phyloP scores from a whole-genome alignment of 257 asterid species.

The Orobanche coerulescens region DNA sequence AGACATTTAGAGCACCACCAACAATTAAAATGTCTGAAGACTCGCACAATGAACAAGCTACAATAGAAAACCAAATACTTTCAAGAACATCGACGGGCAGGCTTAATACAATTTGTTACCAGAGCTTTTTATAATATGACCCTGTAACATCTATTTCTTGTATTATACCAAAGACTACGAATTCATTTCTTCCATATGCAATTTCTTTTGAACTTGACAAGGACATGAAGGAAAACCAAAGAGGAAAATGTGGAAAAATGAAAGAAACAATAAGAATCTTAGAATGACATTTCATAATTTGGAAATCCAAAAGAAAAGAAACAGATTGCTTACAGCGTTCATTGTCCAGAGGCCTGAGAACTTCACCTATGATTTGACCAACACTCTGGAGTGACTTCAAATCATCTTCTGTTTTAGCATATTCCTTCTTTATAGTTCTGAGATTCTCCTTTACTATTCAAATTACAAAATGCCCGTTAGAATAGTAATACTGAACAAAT shows the following conservation, averaged over 20 bases:
- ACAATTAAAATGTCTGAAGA: too few species aligned
- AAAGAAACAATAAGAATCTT: too few species aligned
- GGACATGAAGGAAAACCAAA: constrained; percentile 7
- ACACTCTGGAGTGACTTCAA: constrained; percentile 96
- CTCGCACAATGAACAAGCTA: background rate
- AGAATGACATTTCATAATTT: too few species aligned
- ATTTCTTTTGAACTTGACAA: background rate
- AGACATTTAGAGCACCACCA: background rate
- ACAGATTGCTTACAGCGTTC: constrained; percentile 60
- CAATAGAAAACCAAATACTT: background rate
- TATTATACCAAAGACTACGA: background rate
- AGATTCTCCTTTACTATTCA: constrained; percentile 60
- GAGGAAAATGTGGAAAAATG: too few species aligned
- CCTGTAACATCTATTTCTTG: too few species aligned
- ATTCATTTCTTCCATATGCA: background rate
- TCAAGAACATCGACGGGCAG: background rate
- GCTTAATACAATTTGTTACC: background rate
- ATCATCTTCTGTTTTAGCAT: constrained; percentile 90
- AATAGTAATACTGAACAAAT: too few species aligned
- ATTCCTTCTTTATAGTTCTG: constrained; percentile 75
- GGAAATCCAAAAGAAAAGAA: background rate
- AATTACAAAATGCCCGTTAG: constrained; percentile 4
- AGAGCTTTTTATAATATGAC: too few species aligned
- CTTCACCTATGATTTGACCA: constrained; percentile 99
- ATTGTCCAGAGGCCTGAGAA: constrained; percentile 88